Evolutionary conservation across 352 stramenopile genomes (phyloP).

Genomic region (Stramenopiles sp.): DNA sequence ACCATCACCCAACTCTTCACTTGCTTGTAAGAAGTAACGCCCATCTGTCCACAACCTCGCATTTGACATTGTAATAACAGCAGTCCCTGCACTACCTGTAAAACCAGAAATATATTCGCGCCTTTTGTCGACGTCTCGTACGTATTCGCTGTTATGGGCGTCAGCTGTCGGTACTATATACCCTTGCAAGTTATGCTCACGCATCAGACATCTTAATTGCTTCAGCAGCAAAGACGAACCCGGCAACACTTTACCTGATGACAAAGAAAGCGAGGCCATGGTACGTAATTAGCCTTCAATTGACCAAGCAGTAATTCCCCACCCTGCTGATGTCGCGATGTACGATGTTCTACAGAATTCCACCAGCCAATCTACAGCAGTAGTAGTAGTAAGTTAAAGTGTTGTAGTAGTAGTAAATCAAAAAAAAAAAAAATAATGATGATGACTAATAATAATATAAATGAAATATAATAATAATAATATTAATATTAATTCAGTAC

Average conservation of each 20-base stretch:
- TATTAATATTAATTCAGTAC: too few relatives aligned
- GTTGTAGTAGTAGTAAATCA: too few relatives aligned
- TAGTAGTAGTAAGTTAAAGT: too few relatives aligned
- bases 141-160: constrained; percentile 95
- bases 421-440: too few relatives aligned
- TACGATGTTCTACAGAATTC: too few relatives aligned
- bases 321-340: too few relatives aligned
- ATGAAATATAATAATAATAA: too few relatives aligned
- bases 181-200: constrained; percentile 52
- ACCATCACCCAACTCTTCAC: constrained; percentile 63
- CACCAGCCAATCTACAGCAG: too few relatives aligned
- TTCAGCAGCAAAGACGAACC: neutral
- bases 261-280: constrained; percentile 6
- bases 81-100: constrained; percentile 84
- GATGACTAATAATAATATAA: too few relatives aligned
- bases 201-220: constrained; percentile 15
- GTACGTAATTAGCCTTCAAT: neutral
- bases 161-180: constrained; percentile 87
- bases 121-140: constrained; percentile 78
- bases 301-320: constrained; percentile 11
- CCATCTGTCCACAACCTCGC: constrained; percentile 93
- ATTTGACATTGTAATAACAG: constrained; percentile 50
- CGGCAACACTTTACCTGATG: constrained; percentile 12
- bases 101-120: constrained; percentile 86
- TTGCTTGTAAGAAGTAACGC: constrained; percentile 90